Base-by-base conservation (phyloP, 106 monocot genomes). In the Posidonia australis region DNA sequence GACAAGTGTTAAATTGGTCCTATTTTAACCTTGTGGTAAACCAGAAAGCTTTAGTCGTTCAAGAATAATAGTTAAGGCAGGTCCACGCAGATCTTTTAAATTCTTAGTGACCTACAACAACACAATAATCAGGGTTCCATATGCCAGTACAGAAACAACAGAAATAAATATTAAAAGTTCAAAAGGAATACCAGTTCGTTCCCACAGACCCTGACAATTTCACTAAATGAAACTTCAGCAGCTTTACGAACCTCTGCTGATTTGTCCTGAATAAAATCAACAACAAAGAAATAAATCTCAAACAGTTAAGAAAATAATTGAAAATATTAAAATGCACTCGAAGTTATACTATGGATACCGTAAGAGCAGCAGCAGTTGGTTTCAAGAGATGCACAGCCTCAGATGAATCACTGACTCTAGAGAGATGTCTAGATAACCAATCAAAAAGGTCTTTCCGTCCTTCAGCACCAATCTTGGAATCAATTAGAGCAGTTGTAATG, bases 361-460 rank as follows among this genome's bases (percentile, higher is more conserved):
- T 77, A 23, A 98, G 65, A 53, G 98, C 80, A 77, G 80, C 48
- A 72, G 84, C 84, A 74, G 82, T 65, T 68, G 98, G 79, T 58
- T 85, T 98, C 65, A 98, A 27, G 36, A 98, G 80, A 10, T 85
- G 83, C 73, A 91, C 70, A 62, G 83, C 82, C 67, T 98, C 98
- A 63, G 98, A 73, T 44, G 79, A 76, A 13, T 98, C 87, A 69
- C 57, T 78, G 51, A 67, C 74, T 51, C 73, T 80, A 60, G 80
- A 81, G 51, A 91, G 77, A 74, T 98, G 82, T 70, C 64, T 90
- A 14, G 87, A 75, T 58, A 98, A 68, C 98, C 98, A 98, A 77
- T 98, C 98, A 79, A 91, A 88, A 68, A 98, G 84, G 75, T 98
- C 98, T 77, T 98, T 98, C 63, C 87, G 72, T 36, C 98, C 98